Conservation (phyloP, 2,329 filamentous ascomycete genomes). For the Fusarium sp. region DNA sequence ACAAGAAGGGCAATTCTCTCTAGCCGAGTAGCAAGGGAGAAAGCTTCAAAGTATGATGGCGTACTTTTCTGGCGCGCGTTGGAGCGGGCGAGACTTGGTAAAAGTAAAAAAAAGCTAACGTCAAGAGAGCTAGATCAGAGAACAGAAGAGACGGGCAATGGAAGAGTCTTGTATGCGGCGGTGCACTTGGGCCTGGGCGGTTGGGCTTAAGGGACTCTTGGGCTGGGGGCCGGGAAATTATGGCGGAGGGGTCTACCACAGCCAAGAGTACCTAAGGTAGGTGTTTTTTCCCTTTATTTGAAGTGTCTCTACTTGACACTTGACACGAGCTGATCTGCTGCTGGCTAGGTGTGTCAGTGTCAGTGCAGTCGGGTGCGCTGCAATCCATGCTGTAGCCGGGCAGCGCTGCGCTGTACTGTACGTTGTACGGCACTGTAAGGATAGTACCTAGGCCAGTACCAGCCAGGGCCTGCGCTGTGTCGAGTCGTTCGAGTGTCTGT, state of each 20-base stretch:
- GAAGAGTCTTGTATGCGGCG: constrained; percentile 42
- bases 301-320: constrained; percentile 35
- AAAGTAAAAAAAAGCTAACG: constrained; percentile 33
- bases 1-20: constrained; percentile 43
- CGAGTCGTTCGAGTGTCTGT: constrained; percentile 27
- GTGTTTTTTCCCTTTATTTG: constrained; percentile 45
- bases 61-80: constrained; percentile 31
- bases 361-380: constrained; percentile 11
- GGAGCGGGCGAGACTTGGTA: constrained; percentile 41
- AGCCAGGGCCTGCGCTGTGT: constrained; percentile 11
- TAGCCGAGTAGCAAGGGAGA: constrained; percentile 35
- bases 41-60: constrained; percentile 39
- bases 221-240: constrained; percentile 47
- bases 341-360: constrained; percentile 19
- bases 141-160: constrained; percentile 34
- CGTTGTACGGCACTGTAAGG: not conserved
- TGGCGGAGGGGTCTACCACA: constrained; percentile 44
- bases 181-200: constrained; percentile 23
- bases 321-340: constrained; percentile 37
- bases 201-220: constrained; percentile 10
- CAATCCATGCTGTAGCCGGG: constrained; percentile 10
- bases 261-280: constrained; percentile 32
- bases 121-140: constrained; percentile 41
- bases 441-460: not conserved
- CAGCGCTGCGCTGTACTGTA: constrained; percentile 6